Evolutionary conservation across 164 flowering plant genomes (phyloP), one percentile per base, ranked within the genome.

Genomic region (Liquidambar formosana): DNA sequence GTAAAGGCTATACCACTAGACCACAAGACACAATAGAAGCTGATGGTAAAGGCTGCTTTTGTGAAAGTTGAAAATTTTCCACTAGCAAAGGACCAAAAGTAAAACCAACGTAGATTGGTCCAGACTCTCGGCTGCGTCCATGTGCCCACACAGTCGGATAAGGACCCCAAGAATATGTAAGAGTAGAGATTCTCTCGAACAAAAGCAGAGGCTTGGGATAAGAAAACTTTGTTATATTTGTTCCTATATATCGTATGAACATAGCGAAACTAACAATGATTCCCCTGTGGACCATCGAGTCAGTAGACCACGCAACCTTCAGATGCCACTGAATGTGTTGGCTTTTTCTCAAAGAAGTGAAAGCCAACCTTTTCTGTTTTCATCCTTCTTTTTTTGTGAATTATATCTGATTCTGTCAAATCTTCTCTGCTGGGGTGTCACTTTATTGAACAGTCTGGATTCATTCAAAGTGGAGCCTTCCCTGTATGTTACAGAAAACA

Each of bases 281-380:
- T 54, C 23, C 58, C 27, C 1, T 54, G 58, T 54, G 58, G 54
- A 51, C 54, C 51, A 48, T 3, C 16, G 51, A 56, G 22, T 2
- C 22, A 23, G 18, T 38, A 46, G 63, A 44, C 65, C 49, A 62
- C 65, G 26, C 8, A 18, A 27, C 3, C 16, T 4, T 62, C 10
- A 27, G 41, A 14, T 63, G 51, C 69, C 73, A 68, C 52, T 9
- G 69, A 73, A 57, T 22, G 27, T 41, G 74, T 22, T 61, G 61
- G 61, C 28, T 25, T 57, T 57, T 25, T 4, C 18, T 10, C 18
- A 25, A 14, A 33, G 56, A 72, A 61, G 65, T 15, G 25, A n/a
- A 28, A 46, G 65, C 41, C 64, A 19, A 70, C 38, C 19, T 59
- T 54, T 15, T 51, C 6, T 2, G 41, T 64, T 28, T 21, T 9